Evolutionary conservation across 768 basidiomycete species (phyloP), one percentile per base, ranked within the genome.

Genomic region (Podaxis rugospora): DNA sequence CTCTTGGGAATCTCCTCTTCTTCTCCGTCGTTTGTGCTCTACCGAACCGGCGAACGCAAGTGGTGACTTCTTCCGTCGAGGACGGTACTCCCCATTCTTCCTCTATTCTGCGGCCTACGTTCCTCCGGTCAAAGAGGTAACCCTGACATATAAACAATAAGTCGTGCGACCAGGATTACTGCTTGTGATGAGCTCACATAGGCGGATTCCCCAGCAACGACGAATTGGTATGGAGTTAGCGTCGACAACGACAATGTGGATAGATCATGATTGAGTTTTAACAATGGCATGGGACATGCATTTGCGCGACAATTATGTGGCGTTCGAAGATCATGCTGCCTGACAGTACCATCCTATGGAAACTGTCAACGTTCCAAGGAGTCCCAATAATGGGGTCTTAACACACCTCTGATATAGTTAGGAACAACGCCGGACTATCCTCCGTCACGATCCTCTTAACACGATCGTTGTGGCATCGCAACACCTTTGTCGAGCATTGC

Each of bases 21-120:
- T 72, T 72, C 37, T 63, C 64, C 58, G 35, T 13, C 21, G 28
- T 65, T 27, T 63, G 65, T 3, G 69, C 66, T 57, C 88, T 76
- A 10, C 90, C 92, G 70, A 95, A 92, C 32, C 86, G 83, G 58
- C 93, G 82, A 18, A 95, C 90, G 69, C 93, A 95, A 10, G 88
- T 88, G 1, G 90, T 90, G 51, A 87, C 68, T 49, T 81, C 82
- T 76, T 75, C 67, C 23, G 77, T 66, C 18, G 68, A 64, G 37
- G 65, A 69, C 13, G 82, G 74, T 60, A 79, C 72, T 13, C 92
- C 92, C 90, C 91, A 92, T 66, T 91, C 86, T 51, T 82, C 83
- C 59, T 76, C 72, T 46, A 92, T 73, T 35, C 78, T 74, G 10
- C 86, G 82, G 5, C 86, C 84, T 14, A 82, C 73, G 66, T 92